Evolutionary conservation across 371 early-diverging fungal species (phyloP).

Genomic region (Batrachochytrium dendrobatidis): DNA sequence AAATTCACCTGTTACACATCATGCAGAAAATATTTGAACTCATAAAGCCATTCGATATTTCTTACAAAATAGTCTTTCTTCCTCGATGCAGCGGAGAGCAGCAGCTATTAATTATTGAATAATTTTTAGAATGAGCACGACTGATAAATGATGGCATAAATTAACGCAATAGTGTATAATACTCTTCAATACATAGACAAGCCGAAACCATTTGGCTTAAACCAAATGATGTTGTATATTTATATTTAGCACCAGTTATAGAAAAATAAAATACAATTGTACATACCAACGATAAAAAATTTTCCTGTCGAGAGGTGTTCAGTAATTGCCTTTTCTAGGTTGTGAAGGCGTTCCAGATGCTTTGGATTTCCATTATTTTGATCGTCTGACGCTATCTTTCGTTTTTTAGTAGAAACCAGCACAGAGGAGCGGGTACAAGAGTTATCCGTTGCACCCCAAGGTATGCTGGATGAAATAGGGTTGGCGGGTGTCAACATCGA

Average conservation of each 20-base stretch:
- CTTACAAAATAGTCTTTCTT: conserved; percentile 23
- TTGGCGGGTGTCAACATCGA: no score
- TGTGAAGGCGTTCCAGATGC: conserved; percentile 1
- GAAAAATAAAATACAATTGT: background rate
- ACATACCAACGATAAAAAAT: conserved; percentile 30
- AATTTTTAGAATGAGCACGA: no score
- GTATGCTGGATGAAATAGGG: no score
- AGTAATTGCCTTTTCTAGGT: conserved; percentile 20
- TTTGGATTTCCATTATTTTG: background rate
- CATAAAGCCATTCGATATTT: no score
- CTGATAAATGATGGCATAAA: no score
- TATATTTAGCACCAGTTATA: background rate
- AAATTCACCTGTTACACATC: background rate
- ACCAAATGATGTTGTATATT: conserved; percentile 11
- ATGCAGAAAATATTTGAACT: background rate
- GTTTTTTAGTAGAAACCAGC: no score
- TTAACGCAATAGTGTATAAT: background rate
- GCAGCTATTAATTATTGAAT: no score
- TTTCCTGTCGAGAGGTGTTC: conserved; percentile 28
- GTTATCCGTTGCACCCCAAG: no score
- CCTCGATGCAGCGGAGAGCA: conserved; percentile 29
- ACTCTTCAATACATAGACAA: background rate
- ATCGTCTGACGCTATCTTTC: no score
- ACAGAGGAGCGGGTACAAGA: no score
- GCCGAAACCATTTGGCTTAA: background rate